Conservation (phyloP, 805 yeast genomes). For the Nakazawaea molendinolei region DNA sequence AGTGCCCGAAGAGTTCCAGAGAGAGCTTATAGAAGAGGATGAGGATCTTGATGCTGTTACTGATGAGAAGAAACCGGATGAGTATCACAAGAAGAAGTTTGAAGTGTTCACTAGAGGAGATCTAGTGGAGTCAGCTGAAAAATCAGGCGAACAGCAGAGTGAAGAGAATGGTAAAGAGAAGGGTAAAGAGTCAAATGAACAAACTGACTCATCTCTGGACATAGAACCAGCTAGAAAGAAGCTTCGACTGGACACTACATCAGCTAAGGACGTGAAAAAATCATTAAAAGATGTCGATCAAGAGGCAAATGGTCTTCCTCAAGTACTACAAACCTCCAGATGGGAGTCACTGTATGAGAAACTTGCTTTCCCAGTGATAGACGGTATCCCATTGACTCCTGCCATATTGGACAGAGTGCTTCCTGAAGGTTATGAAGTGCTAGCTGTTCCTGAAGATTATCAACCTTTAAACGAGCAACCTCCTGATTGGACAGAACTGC, state of each 20-base stretch:
- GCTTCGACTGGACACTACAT: slow-evolving; percentile 14
- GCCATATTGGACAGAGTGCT: slow-evolving; percentile 40
- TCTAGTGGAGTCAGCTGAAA: no score
- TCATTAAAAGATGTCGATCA: slow-evolving; percentile 19
- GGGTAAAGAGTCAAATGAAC: slow-evolving; percentile 12
- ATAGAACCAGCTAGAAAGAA: slow-evolving; percentile 7
- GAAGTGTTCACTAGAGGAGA: slow-evolving; percentile 13
- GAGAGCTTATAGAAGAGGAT: slow-evolving; percentile 15
- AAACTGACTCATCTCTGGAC: no score
- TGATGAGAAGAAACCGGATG: slow-evolving; percentile 21
- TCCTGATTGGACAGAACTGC: slow-evolving; percentile 28
- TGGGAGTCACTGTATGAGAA: slow-evolving; percentile 22
- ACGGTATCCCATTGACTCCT: slow-evolving; percentile 35
- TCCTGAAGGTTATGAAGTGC: slow-evolving; percentile 43
- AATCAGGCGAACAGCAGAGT: slow-evolving; percentile 30
- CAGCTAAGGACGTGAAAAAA: slow-evolving; percentile 4
- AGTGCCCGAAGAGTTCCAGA: slow-evolving; percentile 14
- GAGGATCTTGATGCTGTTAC: slow-evolving; percentile 18
- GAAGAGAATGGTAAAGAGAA: slow-evolving; percentile 30
- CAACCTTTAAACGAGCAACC: slow-evolving; percentile 27
- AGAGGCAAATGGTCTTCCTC: slow-evolving; percentile 15
- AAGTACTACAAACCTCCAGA: slow-evolving; percentile 17
- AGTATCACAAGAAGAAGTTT: slow-evolving; percentile 30
- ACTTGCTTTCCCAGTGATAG: slow-evolving; percentile 18
- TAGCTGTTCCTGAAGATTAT: slow-evolving; percentile 39